phyloP scores from a whole-genome alignment of 768 basidiomycete genomes.

The Saitozyma podzolica region DNA sequence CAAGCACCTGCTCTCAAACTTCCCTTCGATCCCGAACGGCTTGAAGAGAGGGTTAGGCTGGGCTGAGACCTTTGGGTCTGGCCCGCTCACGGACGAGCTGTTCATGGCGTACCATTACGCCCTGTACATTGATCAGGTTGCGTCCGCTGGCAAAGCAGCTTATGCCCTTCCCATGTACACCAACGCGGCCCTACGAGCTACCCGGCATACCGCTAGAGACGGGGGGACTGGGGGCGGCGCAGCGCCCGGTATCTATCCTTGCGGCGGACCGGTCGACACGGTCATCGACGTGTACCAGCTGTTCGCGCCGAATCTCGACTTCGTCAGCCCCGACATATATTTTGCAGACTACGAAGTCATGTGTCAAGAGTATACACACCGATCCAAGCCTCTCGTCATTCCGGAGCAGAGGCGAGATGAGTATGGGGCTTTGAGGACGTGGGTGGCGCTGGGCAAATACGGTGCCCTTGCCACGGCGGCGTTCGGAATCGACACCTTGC shows the following conservation, averaged over 20 bases:
- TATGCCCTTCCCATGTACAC: conserved; percentile 17
- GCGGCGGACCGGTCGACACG: conserved; percentile 16
- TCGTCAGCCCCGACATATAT: conserved; percentile 23
- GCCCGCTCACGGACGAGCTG: conserved; percentile 13
- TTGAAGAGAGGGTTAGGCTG: neutral
- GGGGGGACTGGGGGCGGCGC: conserved; percentile 5
- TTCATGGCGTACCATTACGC: conserved; percentile 28
- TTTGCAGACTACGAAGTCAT: conserved; percentile 10
- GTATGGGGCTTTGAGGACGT: conserved; percentile 16
- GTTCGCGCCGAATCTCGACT: conserved; percentile 14
- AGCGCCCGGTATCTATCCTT: conserved; percentile 14
- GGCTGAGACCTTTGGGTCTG: conserved; percentile 10
- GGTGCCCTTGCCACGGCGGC: conserved; percentile 12
- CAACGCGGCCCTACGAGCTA: conserved; percentile 15
- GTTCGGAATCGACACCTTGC: conserved; percentile 5
- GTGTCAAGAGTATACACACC: conserved; percentile 8
- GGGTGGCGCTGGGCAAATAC: conserved; percentile 19
- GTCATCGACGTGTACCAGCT: conserved; percentile 18
- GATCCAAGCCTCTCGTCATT: conserved; percentile 15
- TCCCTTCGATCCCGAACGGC: neutral
- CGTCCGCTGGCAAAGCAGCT: conserved; percentile 5
- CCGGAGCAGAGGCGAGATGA: conserved; percentile 18
- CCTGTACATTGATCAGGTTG: conserved; percentile 8
- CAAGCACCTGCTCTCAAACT: neutral
- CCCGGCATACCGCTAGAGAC: too few relatives aligned